phyloP scores from a whole-genome alignment of 441 rosid genomes.

The Capsella rubella region DNA sequence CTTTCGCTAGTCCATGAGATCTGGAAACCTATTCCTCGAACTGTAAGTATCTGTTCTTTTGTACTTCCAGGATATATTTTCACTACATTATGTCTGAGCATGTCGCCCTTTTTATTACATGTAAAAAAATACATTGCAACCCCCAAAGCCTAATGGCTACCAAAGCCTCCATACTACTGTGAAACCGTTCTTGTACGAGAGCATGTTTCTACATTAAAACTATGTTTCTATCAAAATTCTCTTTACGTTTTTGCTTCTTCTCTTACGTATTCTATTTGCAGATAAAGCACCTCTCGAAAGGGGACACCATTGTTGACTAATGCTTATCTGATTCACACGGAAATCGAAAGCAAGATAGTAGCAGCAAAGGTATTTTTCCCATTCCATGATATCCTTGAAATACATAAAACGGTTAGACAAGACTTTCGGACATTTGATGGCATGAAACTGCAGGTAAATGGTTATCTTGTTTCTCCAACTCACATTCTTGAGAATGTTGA shows the following conservation, averaged over 20 bases:
- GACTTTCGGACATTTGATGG: slow-evolving; percentile 19
- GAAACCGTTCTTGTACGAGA: slow-evolving; percentile 95
- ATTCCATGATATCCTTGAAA: slow-evolving; percentile 9
- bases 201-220: slow-evolving; percentile 92
- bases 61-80: slow-evolving; percentile 14
- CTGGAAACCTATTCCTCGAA: slow-evolving; percentile 96
- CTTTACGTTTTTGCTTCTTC: too few relatives aligned
- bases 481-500: slow-evolving; percentile 93
- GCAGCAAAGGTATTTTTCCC: slow-evolving; percentile 82
- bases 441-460: slow-evolving; percentile 74
- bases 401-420: slow-evolving; percentile 6
- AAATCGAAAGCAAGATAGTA: slow-evolving; percentile 96
- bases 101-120: slow-evolving; percentile 51
- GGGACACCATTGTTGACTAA: slow-evolving; percentile 93
- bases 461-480: slow-evolving; percentile 84
- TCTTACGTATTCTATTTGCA: slow-evolving; percentile 45
- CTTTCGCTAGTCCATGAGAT: slow-evolving; percentile 96
- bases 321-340: slow-evolving; percentile 97
- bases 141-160: slow-evolving; percentile 99
- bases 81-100: slow-evolving; percentile 25
- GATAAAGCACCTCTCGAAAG: slow-evolving; percentile 95
- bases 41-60: slow-evolving; percentile 59
- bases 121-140: slow-evolving; percentile 98
- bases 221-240: too few relatives aligned
- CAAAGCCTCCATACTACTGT: slow-evolving; percentile 97